Evolutionary conservation across 108 stramenopile species (phyloP), one percentile per base, ranked within the genome.

Genomic region (Skeletonema tropicum): DNA sequence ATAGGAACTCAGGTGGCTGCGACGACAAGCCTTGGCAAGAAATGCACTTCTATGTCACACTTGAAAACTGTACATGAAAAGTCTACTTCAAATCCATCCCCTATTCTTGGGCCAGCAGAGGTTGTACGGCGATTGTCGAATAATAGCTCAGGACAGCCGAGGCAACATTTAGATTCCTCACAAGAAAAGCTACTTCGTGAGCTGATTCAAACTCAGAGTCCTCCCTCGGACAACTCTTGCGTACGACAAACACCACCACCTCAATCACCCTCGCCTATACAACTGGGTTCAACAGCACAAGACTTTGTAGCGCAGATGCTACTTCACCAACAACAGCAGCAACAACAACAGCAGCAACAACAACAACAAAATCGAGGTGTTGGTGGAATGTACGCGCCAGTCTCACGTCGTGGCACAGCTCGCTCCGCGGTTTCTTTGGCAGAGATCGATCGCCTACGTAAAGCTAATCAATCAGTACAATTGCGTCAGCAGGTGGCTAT

Each of bases 401-500:
- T 19, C 21, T 52, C 49, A 21, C 26, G 14, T 12, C 57, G 30
- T 14, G 29, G 69, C 58, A 41, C 63, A 17, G 31, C 42, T 13
- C 65, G 75, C 39, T 69, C 41, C 32, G 64, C 64, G 2, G 64
- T 45, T 10, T 74, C 79, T 17, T 52, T 58, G 13, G 67, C 79
- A 5, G 68, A 80, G 42, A 39, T 80, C 25, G 72, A 74, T 23
- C 59, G 73, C 17, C 23, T 74, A 5, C 49, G 79, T 17, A 61
- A 41, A 42, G 73, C 65, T 5, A 80, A 64, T 23, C 62, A 70
- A 55, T 71, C 58, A n/a, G 41, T 79, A 29, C 78, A 72, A 68
- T 5, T 62, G 3, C 60, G 30, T 6, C 78, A 63, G 60, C 67
- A 68, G 49, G 38, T 57, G 39, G 68, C 61, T 7, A 58, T 75